Conservation (phyloP, 371 early-diverging fungal genomes). For the Coemansia sp. region DNA sequence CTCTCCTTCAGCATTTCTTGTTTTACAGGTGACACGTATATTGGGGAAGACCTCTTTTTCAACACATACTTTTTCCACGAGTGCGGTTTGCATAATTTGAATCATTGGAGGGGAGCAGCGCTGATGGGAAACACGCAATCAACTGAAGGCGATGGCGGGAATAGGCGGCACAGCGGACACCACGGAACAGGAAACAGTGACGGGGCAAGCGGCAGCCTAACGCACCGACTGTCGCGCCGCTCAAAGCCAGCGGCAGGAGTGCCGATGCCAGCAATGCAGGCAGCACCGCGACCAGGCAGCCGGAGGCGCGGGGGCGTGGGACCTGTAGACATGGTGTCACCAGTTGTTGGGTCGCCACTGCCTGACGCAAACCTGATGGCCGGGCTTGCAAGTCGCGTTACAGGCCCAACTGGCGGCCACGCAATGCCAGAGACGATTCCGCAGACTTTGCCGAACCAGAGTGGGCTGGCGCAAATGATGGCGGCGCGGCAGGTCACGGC, state of each 20-base stretch:
- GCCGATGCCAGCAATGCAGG: slow-evolving; percentile 18
- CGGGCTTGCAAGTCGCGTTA: background rate
- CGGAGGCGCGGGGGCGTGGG: slow-evolving; percentile 23
- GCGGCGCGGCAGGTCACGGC: slow-evolving; percentile 38
- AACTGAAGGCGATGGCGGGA: slow-evolving; percentile 27
- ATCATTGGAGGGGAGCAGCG: too few species aligned
- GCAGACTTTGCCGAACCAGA: slow-evolving; percentile 50
- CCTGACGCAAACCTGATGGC: slow-evolving; percentile 25
- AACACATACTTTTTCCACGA: too few species aligned
- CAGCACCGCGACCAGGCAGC: background rate
- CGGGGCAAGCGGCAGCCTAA: slow-evolving; percentile 17
- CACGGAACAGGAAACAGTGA: slow-evolving; percentile 7
- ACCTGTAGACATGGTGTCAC: slow-evolving; percentile 46
- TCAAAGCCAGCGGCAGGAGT: slow-evolving; percentile 34
- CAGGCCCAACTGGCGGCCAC: slow-evolving; percentile 11
- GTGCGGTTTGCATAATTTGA: too few species aligned
- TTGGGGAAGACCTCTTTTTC: too few species aligned
- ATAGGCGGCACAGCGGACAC: slow-evolving; percentile 31
- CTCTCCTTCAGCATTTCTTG: too few species aligned
- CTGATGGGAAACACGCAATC: slow-evolving; percentile 47
- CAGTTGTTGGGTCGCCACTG: slow-evolving; percentile 49
- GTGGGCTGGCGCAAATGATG: slow-evolving; percentile 47
- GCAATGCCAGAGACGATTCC: slow-evolving; percentile 49
- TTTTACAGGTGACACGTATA: too few species aligned
- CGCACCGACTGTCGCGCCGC: slow-evolving; percentile 40